Percentiles rank a stretch among this genome's conserved stretches.
These are phyloP conservation scores for Cyberlindnera xylosilytica DNA, from an alignment of 805 yeast species.

Conservation along the genomic window DNA sequence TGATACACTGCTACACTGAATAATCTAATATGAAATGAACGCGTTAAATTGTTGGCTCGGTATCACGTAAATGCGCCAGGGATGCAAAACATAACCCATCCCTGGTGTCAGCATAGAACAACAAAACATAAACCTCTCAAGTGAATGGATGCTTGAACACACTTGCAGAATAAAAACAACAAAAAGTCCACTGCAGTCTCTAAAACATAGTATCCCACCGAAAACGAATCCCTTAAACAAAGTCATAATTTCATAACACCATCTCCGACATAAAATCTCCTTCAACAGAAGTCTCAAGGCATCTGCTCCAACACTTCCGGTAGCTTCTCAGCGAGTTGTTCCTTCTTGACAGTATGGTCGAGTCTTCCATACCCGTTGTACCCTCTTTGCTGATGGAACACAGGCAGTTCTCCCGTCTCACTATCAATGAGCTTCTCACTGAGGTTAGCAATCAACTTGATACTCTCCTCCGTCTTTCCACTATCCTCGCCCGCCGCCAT, in stretches of 20 bases:
- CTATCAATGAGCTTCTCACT: slow-evolving; percentile 16
- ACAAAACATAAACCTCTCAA: neutral
- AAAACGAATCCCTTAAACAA: too few species aligned
- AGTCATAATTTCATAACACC: too few species aligned
- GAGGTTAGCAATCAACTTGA: slow-evolving; percentile 15
- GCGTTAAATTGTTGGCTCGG: too few species aligned
- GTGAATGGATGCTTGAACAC: too few species aligned
- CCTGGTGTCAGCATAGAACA: neutral
- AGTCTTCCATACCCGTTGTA: slow-evolving; percentile 28
- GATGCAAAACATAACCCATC: neutral
- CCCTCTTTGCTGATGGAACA: slow-evolving; percentile 29
- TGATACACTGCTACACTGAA: too few species aligned
- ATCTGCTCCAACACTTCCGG: slow-evolving; percentile 2
- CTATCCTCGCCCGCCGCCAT: too few species aligned
- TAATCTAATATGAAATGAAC: too few species aligned
- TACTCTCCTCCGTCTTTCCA: slow-evolving; percentile 10
- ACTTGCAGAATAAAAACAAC: neutral
- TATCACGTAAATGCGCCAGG: too few species aligned
- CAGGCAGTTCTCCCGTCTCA: slow-evolving; percentile 17
- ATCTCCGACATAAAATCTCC: neutral
- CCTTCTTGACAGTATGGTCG: slow-evolving; percentile 23
- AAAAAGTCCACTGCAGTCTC: too few species aligned
- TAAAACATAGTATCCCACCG: too few species aligned
- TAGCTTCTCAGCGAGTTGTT: slow-evolving; percentile 11
- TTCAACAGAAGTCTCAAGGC: neutral